Evolutionary conservation across 257 asterid species (phyloP).

Genomic region (Nicotiana sylvestris): DNA sequence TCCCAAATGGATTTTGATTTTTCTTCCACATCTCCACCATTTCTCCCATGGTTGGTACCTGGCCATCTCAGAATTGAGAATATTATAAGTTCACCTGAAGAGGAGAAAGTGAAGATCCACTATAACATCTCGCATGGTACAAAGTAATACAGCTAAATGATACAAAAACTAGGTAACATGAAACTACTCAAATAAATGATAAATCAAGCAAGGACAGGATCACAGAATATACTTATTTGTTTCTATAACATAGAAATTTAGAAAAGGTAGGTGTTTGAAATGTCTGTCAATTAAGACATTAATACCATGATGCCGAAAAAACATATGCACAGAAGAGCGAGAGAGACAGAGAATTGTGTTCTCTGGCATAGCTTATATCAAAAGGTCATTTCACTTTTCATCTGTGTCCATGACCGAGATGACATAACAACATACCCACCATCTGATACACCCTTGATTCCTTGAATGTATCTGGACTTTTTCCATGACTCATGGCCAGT

Average conservation of each 20-base stretch:
- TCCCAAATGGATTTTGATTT: constrained; percentile 79
- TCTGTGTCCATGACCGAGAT: not conserved
- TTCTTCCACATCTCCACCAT: constrained; percentile 95
- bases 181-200: not conserved
- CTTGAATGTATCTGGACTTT: not conserved
- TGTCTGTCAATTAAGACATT: not conserved
- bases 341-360: not conserved
- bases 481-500: not conserved
- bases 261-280: not conserved
- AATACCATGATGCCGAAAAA: not conserved
- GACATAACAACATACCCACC: not conserved
- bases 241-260: not conserved
- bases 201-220: not conserved
- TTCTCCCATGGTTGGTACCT: constrained; percentile 82
- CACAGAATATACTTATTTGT: not conserved
- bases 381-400: constrained; percentile 7
- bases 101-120: constrained; percentile 1
- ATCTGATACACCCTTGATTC: not conserved
- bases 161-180: not conserved
- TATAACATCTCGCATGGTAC: not conserved
- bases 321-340: not conserved
- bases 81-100: not conserved
- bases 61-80: not conserved
- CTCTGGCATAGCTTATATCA: not conserved
- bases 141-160: not conserved